phyloP scores from a whole-genome alignment of 805 yeast species.

The Jamesozyma gamospora region DNA sequence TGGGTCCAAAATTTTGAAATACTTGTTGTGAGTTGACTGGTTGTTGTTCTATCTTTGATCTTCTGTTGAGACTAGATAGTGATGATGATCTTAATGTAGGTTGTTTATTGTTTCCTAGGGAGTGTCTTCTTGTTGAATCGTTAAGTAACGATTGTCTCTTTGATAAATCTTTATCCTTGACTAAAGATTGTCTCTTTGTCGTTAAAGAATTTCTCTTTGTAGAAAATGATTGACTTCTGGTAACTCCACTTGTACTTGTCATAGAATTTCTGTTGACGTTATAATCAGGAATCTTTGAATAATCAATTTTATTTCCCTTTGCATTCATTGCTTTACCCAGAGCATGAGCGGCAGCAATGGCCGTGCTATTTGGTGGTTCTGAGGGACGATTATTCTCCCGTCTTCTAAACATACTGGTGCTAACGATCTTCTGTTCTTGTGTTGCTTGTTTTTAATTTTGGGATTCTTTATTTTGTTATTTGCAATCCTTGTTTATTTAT shows the following conservation, averaged over 20 bases:
- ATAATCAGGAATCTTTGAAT: conserved; percentile 18
- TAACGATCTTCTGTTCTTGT: too few relatives aligned
- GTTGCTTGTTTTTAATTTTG: too few relatives aligned
- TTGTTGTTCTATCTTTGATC: conserved; percentile 5
- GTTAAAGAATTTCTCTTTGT: neutral
- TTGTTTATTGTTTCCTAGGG: conserved; percentile 11
- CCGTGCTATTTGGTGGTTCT: conserved; percentile 35
- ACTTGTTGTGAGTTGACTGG: too few relatives aligned
- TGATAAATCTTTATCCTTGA: neutral
- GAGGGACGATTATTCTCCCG: conserved; percentile 1
- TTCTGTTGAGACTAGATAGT: too few relatives aligned
- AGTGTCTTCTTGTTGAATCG: neutral
- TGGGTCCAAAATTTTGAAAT: too few relatives aligned
- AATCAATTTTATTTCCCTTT: conserved; percentile 20
- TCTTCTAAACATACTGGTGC: conserved; percentile 5
- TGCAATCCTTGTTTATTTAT: too few relatives aligned
- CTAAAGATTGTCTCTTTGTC: too few relatives aligned
- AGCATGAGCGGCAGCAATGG: conserved; percentile 55
- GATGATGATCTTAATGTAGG: too few relatives aligned
- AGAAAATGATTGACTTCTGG: too few relatives aligned
- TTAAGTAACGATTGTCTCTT: neutral
- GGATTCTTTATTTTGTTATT: too few relatives aligned
- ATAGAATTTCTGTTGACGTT: conserved; percentile 4
- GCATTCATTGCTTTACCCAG: conserved; percentile 39
- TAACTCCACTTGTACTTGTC: too few relatives aligned